Percentiles rank a stretch among this genome's conserved stretches.
Evolutionary conservation across 164 flowering plant species (phyloP).

Genomic region (Vitis rotundifolia): DNA sequence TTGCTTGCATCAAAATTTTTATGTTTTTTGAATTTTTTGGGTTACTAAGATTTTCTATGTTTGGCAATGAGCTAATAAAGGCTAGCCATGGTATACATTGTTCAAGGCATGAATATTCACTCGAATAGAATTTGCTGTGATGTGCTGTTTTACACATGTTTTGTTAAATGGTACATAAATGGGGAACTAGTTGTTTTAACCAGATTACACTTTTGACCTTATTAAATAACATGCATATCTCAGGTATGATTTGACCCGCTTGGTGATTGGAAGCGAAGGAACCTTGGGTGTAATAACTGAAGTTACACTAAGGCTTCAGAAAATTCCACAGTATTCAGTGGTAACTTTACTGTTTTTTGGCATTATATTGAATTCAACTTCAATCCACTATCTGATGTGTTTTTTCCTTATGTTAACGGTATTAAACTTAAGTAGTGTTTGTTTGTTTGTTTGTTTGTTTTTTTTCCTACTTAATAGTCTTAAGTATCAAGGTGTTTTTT

Average conservation of each 20-base stretch:
- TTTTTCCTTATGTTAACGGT: neutral
- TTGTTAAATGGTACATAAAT: neutral
- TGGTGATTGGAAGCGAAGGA: slow-evolving; percentile 98
- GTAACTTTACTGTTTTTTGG: slow-evolving; percentile 36
- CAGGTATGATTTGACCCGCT: slow-evolving; percentile 94
- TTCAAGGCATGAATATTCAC: too few species aligned
- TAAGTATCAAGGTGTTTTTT: too few species aligned
- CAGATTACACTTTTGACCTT: slow-evolving; percentile 1
- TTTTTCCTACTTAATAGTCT: neutral
- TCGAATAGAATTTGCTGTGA: too few species aligned
- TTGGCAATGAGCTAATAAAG: too few species aligned
- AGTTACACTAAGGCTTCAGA: slow-evolving; percentile 88
- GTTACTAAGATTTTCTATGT: too few species aligned
- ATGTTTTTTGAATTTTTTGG: too few species aligned
- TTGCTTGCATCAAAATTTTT: too few species aligned
- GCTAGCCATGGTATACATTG: too few species aligned
- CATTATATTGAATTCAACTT: neutral
- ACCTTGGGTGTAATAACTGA: slow-evolving; percentile 95
- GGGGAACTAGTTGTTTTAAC: neutral
- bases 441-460: neutral
- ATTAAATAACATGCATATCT: neutral
- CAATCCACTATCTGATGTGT: neutral
- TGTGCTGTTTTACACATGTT: too few species aligned
- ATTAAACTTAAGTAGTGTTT: neutral
- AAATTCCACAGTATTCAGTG: slow-evolving; percentile 88